Evolutionary conservation across 2,329 filamentous ascomycete species (phyloP), one percentile per base, ranked within the genome.

Genomic region (Fusarium mundagurra): DNA sequence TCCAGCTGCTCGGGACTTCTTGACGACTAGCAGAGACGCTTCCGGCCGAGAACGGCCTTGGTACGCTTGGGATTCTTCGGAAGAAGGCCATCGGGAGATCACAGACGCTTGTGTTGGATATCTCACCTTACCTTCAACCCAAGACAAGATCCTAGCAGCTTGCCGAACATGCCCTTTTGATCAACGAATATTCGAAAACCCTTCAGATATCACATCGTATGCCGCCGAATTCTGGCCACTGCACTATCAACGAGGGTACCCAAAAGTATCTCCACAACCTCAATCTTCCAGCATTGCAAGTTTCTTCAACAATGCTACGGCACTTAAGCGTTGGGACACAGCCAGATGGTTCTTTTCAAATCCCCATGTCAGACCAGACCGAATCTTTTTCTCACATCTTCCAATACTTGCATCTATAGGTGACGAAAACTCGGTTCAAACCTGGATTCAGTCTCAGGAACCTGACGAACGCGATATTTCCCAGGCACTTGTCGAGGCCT

Each of bases 271-370:
- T 10, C 12, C 22, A 16, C 33, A 31, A 1, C 4, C n/a, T 33
- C 0, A 3, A 1, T 2, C 17, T 1, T 12, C 27, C 14, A 44
- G 2, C 3, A 31, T 44, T 22, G 1, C 38, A 18, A n/a, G 1
- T 8, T 44, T 57, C 38, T n/a, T 57, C 22, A 3, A 16, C 16
- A 11, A 57, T 3, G 38, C 11, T 4, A 7, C 38, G 2, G 53
- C 53, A 20, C 20, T 31, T 12, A 13, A 8, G 1, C 3, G 12
- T 16, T 57, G 53, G 53, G 22, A 29, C 6, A 27, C 53, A 24
- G 38, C 53, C 29, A 57, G 17, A 20, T 57, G 53, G 53, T 33
- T 24, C 17, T 17, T 57, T 6, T 57, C 53, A 0, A 57, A 44
- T 5, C 53, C 38, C 12, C 53, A 57, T 2, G 7, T 43, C 22